A percentile compares a stretch with the other conserved stretches of the same genome.
Evolutionary conservation across 2,329 filamentous ascomycete genomes (phyloP).

Genomic region (Graphilbum fragrans): DNA sequence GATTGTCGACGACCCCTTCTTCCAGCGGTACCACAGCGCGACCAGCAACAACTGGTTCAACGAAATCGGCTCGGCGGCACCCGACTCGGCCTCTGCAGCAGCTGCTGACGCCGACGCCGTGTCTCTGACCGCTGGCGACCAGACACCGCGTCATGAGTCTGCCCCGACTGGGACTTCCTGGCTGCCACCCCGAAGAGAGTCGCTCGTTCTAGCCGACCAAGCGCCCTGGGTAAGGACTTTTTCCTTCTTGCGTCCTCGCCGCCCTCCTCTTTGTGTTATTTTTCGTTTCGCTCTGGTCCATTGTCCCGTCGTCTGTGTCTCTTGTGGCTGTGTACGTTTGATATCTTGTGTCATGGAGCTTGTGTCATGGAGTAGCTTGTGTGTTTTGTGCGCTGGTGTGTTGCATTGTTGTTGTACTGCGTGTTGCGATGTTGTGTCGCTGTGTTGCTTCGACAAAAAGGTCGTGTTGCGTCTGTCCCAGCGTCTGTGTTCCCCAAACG

Average conservation of each 20-base stretch:
- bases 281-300: conserved; percentile 1
- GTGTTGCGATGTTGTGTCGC: no score
- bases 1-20: conserved; percentile 44
- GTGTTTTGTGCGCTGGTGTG: no score
- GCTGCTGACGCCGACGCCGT: conserved; percentile 7
- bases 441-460: no score
- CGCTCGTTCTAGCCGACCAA: conserved; percentile 20
- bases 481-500: no score
- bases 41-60: conserved; percentile 17
- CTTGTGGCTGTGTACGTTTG: neutral
- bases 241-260: neutral
- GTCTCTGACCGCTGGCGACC: neutral
- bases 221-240: conserved; percentile 14
- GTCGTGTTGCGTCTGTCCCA: no score
- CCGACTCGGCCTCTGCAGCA: neutral
- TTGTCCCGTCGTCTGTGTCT: neutral
- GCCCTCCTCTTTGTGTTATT: no score
- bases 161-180: conserved; percentile 13
- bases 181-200: conserved; percentile 36
- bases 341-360: no score
- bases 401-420: no score
- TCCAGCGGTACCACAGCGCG: conserved; percentile 31
- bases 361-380: no score
- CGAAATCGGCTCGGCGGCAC: conserved; percentile 6
- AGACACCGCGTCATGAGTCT: neutral